A percentile compares a stretch with the other conserved stretches of the same genome.
Conservation (phyloP, 2,329 filamentous ascomycete genomes). For the Ramularia collo-cygni region DNA sequence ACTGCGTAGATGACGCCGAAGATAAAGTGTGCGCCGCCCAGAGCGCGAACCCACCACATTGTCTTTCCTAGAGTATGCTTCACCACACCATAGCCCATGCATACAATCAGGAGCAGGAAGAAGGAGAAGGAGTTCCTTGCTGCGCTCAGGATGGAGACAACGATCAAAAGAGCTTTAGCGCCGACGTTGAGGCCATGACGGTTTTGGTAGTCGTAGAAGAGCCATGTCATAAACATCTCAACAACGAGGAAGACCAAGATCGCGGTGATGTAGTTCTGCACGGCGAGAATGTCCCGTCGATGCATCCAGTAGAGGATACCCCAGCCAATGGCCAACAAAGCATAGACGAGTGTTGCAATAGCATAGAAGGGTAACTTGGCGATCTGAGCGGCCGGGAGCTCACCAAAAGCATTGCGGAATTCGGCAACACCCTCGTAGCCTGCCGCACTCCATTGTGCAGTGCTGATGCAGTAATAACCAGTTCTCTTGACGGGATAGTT, state of each 20-base stretch:
- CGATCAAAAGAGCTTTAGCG: slow-evolving; percentile 76
- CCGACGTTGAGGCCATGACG: slow-evolving; percentile 75
- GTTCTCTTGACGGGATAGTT: slow-evolving; percentile 84
- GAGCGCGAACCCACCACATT: slow-evolving; percentile 87
- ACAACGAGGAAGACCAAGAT: slow-evolving; percentile 90
- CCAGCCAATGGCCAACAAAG: slow-evolving; percentile 81
- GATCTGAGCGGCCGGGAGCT: slow-evolving; percentile 91
- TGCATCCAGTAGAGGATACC: slow-evolving; percentile 93
- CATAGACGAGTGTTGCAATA: slow-evolving; percentile 87
- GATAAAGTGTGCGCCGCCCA: slow-evolving; percentile 87
- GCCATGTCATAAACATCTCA: slow-evolving; percentile 98
- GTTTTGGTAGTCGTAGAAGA: slow-evolving; percentile 96
- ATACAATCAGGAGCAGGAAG: slow-evolving; percentile 94
- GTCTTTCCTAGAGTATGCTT: slow-evolving; percentile 85
- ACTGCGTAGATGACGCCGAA: slow-evolving; percentile 93
- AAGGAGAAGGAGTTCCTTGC: slow-evolving; percentile 96
- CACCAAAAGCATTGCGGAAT: slow-evolving; percentile 93
- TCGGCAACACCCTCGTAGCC: slow-evolving; percentile 74
- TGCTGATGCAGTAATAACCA: slow-evolving; percentile 91
- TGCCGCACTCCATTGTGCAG: slow-evolving; percentile 59
- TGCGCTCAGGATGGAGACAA: slow-evolving; percentile 90
- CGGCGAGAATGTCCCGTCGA: slow-evolving; percentile 84
- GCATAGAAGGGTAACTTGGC: slow-evolving; percentile 97
- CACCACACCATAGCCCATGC: slow-evolving; percentile 98
- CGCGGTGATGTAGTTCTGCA: slow-evolving; percentile 98